Base-by-base conservation (phyloP, 176 grass and related monocot genomes). In the Avena eriantha region DNA sequence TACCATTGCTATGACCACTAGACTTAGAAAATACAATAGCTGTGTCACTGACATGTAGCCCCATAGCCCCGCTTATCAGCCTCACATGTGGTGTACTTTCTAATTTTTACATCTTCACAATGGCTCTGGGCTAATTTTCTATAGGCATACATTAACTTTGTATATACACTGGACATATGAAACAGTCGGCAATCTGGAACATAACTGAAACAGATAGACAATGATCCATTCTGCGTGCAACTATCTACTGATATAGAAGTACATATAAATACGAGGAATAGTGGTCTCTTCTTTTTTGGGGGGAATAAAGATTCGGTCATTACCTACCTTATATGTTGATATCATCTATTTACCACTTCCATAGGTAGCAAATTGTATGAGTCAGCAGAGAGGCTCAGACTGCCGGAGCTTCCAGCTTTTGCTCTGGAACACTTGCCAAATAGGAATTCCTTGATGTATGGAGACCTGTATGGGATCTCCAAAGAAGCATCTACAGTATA, bases 351-450 rank as follows among this genome's bases (percentile, higher is more conserved):
- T 66, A 31, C 48, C 56, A 75, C 19, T 29, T 84, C 49, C 22
- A 61, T 39, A 98, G 96, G 96, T 35, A 84, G 86, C 82, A 86
- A 88, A 85, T 73, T 98, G 34, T 98, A 78, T 36, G 92, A 94
- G 33, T 94, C 93, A 10, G 93, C 93, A 51, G 89, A 89, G 82
- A 92, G 86, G 74, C 88, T 94, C 56, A 90, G 90, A 73, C 56
- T 96, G 81, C 87, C 93, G 3, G 90, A 89, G 33, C 87, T 95
- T 85, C 96, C 93, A 50, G 96, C 93, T 55, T 98, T 98, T 95
- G 88, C 93, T 64, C 86, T 98, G 77, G 96, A 98, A 82, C 91
- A 89, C 75, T 84, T 98, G 66, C 96, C 96, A 63, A 96, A 98
- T 82, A 87, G 93, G 58, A 96, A 96, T 94, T 98, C 92, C 29